Conservation (phyloP, 2,329 filamentous ascomycete species). For the Fusarium sambucinum region DNA sequence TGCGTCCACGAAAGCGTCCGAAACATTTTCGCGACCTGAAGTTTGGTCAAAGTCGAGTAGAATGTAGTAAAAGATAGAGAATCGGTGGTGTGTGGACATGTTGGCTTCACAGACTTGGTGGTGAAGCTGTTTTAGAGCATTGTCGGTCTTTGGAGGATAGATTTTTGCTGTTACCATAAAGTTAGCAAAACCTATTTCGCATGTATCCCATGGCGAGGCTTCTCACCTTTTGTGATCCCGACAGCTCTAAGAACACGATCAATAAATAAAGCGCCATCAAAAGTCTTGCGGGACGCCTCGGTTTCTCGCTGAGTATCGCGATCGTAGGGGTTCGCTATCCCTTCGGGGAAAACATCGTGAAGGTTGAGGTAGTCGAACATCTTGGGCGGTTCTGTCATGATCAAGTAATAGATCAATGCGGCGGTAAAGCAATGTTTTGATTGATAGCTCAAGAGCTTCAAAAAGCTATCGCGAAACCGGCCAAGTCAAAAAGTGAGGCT, state of each 20-base stretch:
- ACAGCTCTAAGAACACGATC: constrained; percentile 80
- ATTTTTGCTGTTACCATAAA: constrained; percentile 62
- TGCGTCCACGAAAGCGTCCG: constrained; percentile 68
- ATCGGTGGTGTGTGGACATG: constrained; percentile 80
- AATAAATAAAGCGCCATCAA: constrained; percentile 81
- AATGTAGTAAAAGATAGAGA: constrained; percentile 86
- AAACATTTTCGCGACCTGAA: constrained; percentile 62
- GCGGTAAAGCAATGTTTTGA: constrained; percentile 17
- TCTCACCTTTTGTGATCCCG: constrained; percentile 75
- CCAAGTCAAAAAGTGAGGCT: constrained; percentile 20
- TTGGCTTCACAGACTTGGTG: constrained; percentile 73
- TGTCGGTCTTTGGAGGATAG: constrained; percentile 80
- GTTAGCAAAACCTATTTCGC: neutral
- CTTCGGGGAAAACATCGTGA: constrained; percentile 73
- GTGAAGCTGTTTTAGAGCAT: constrained; percentile 76
- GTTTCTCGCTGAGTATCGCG: constrained; percentile 72
- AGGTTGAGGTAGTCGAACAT: constrained; percentile 77
- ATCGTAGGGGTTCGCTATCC: constrained; percentile 72
- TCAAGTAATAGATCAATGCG: neutral
- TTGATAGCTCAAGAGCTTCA: constrained; percentile 16
- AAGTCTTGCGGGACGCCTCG: constrained; percentile 72
- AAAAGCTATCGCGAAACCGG: constrained; percentile 45
- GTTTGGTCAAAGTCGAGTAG: constrained; percentile 77
- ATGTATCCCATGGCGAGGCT: neutral
- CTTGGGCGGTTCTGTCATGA: constrained; percentile 9